Percentiles rank a stretch among this genome's conserved stretches.
Conservation (phyloP, 306 rosid genomes). For the Sicyos edulis region DNA sequence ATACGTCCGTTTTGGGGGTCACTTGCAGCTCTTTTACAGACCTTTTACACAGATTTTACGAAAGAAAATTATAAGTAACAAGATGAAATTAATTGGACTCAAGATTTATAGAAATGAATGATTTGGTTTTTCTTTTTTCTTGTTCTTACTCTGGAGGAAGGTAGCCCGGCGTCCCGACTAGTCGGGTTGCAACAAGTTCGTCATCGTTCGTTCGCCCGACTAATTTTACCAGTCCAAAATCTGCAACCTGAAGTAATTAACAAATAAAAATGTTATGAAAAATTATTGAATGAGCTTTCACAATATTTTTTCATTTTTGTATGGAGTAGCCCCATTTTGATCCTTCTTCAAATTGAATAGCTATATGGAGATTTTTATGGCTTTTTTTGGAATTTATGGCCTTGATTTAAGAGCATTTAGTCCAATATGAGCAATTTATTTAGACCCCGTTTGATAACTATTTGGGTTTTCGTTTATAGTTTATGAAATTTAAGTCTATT, state of each 20-base stretch:
- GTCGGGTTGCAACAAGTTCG: slow-evolving; percentile 58
- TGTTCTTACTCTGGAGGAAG: slow-evolving; percentile 87
- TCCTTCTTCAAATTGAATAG: no score
- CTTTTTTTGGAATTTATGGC: no score
- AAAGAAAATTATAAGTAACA: slow-evolving; percentile 17
- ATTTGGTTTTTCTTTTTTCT: not conserved
- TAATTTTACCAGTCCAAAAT: slow-evolving; percentile 76
- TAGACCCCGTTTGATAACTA: no score
- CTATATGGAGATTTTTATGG: no score
- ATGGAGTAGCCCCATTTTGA: no score
- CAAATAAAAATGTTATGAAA: not conserved
- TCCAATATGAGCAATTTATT: no score
- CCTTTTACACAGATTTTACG: slow-evolving; percentile 28
- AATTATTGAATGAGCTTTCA: no score
- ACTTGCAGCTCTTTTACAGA: slow-evolving; percentile 79
- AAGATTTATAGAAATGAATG: not conserved
- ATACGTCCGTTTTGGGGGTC: slow-evolving; percentile 77
- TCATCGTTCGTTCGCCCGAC: slow-evolving; percentile 66
- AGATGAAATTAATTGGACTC: not conserved
- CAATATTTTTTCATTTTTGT: no score
- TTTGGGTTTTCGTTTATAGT: no score
- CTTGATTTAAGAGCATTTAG: no score
- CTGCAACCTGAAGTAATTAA: slow-evolving; percentile 47
- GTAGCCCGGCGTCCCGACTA: slow-evolving; percentile 94
- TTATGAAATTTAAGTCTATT: no score